Base-by-base conservation (phyloP, 495 filamentous ascomycete genomes). In the Bacidia rubella region DNA sequence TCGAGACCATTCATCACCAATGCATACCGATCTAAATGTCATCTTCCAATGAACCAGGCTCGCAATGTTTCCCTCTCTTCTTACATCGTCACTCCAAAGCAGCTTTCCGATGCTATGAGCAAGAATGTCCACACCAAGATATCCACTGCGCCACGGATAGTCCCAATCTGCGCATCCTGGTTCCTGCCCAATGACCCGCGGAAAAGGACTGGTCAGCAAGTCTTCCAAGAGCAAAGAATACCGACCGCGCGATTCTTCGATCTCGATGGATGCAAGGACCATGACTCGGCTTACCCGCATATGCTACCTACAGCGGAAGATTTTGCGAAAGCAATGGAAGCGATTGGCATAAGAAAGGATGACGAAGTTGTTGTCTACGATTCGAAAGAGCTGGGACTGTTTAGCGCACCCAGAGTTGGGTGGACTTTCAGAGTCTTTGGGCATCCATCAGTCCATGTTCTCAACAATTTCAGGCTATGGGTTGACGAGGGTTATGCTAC, bases 401-500 rank as follows among this genome's bases (percentile, higher is more conserved):
- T 98, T 71, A 88, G 83, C 57, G 92, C 90, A 0, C 93, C 92
- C 1, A 76, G 93, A 49, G 90, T 92, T 4, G 90, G 78, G 32
- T 98, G 92, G 92, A 97, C 89, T 9, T 69, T 98, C 52, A 77
- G 78, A 54, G 80, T 89, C 22, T 95, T 95, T 63, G 90, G 92
- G 11, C 92, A 98, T 66, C 74, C 81, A n/a, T 79, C 75, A 55
- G 90, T 96, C 3, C 87, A 95, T 65, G 61, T 98, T 32, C 69
- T 98, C 50, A 92, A 98, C 68, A 98, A 97, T 67, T 98, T 95
- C 70, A 81, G 81, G 61, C 62, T 85, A 29, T 98, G 90, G 90
- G 80, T 87, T 1, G 81, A 88, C 22, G 74, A 90, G 62, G 87
- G 84, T 7, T 74, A 78, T 56, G 86, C 89, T 3, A 83, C 79